Conservation (phyloP, 2,329 filamentous ascomycete genomes). For the Dichotomopilus funicola region DNA sequence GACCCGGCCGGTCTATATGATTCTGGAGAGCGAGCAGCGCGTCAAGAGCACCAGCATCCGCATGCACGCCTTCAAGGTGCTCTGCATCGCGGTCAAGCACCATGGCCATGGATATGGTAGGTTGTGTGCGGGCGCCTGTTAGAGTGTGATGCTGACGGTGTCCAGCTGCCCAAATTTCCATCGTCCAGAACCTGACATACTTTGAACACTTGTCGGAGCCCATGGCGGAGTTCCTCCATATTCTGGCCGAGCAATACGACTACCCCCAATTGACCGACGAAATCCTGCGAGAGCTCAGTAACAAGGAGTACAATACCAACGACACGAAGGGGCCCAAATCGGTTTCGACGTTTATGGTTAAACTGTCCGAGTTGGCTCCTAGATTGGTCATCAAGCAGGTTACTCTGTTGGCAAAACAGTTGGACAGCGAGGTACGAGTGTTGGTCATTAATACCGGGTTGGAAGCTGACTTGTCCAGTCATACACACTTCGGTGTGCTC, state of each 20-base stretch:
- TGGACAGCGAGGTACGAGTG: constrained; percentile 74
- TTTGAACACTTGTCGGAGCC: constrained; percentile 98
- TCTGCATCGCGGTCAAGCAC: constrained; percentile 95
- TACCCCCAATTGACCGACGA: constrained; percentile 93
- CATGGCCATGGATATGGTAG: constrained; percentile 93
- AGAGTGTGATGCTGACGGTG: constrained; percentile 23
- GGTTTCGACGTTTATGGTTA: constrained; percentile 87
- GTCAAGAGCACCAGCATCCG: constrained; percentile 83
- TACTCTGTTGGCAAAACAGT: constrained; percentile 85
- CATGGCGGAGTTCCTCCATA: constrained; percentile 97
- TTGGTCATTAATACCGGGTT: too few species aligned
- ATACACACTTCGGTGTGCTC: constrained; percentile 84
- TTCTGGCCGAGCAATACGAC: constrained; percentile 93
- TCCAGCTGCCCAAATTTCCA: constrained; percentile 87
- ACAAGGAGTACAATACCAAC: constrained; percentile 96
- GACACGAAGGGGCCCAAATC: constrained; percentile 95
- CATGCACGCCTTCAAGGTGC: constrained; percentile 95
- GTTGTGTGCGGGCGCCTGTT: constrained; percentile 20
- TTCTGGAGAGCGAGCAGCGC: constrained; percentile 88
- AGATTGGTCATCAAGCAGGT: constrained; percentile 95
- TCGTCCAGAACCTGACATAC: constrained; percentile 95
- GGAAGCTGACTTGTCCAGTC: constrained; percentile 43
- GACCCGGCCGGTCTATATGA: constrained; percentile 85
- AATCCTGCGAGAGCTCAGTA: constrained; percentile 86
- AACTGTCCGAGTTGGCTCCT: constrained; percentile 85